These are phyloP conservation scores for Candida argentea DNA, from an alignment of 805 yeast genomes.

Conservation along the genomic window DNA sequence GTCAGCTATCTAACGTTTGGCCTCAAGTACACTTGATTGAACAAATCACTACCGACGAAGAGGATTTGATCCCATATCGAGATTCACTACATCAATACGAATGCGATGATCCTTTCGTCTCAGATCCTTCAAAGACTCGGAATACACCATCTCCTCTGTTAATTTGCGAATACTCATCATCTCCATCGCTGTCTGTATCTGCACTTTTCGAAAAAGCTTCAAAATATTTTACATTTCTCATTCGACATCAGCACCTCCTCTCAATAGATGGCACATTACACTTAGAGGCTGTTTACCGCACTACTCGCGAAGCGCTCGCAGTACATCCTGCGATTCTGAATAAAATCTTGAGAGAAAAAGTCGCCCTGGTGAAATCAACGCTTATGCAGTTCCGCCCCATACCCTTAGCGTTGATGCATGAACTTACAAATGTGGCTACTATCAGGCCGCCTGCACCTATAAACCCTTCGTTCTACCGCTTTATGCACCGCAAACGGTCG, in stretches of 20 bases:
- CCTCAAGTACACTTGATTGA: slow-evolving; percentile 26
- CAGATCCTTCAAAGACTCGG: slow-evolving; percentile 6
- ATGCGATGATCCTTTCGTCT: slow-evolving; percentile 1
- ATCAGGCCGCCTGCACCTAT: slow-evolving; percentile 2
- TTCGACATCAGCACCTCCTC: slow-evolving; percentile 9
- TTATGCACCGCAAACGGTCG: slow-evolving; percentile 15
- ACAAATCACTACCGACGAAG: slow-evolving; percentile 11
- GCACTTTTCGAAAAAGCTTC: slow-evolving; percentile 7
- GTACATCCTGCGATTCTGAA: slow-evolving; percentile 18
- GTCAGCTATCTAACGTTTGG: slow-evolving; percentile 16
- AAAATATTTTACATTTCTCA: slow-evolving; percentile 13
- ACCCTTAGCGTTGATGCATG: slow-evolving; percentile 6
- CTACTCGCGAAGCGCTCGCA: slow-evolving; percentile 22
- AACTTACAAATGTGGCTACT: slow-evolving; percentile 10
- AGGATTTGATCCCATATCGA: slow-evolving; percentile 9
- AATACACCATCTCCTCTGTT: neutral
- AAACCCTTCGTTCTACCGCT: slow-evolving; percentile 17
- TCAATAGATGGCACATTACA: slow-evolving; percentile 17
- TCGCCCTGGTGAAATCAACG: slow-evolving; percentile 14
- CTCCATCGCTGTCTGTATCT: neutral
- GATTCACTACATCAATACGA: slow-evolving; percentile 6
- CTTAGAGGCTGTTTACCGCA: slow-evolving; percentile 22
- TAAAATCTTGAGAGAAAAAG: slow-evolving; percentile 12
- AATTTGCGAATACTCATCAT: neutral
- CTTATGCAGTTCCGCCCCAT: slow-evolving; percentile 15